These are phyloP conservation scores for Saccharomyces pastorianus DNA, from an alignment of 1,139 yeast species.

Conservation along the genomic window DNA sequence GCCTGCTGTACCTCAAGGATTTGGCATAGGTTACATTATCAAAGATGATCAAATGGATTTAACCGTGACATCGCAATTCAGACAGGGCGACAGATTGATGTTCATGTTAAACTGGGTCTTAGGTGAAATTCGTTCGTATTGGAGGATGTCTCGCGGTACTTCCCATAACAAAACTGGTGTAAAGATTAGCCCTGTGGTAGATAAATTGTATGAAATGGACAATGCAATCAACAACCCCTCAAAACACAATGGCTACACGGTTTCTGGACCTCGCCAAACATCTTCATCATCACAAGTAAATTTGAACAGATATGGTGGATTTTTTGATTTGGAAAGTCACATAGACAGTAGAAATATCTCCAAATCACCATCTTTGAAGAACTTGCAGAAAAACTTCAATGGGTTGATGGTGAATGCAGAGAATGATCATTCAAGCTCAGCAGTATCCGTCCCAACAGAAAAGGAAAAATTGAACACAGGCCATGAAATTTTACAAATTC, in stretches of 20 bases:
- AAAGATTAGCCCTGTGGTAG: constrained; percentile 31
- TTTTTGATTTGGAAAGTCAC: constrained; percentile 60
- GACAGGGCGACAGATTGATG: constrained; percentile 64
- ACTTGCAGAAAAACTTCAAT: constrained; percentile 14
- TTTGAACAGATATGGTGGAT: constrained; percentile 63
- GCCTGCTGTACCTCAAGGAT: constrained; percentile 68
- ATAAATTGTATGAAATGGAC: constrained; percentile 29
- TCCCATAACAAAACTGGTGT: constrained; percentile 33
- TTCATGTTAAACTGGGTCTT: constrained; percentile 56
- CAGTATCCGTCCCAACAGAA: constrained; percentile 22
- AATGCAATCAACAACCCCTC: constrained; percentile 20
- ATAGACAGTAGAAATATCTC: constrained; percentile 26
- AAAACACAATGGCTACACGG: constrained; percentile 12
- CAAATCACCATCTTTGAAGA: constrained; percentile 13
- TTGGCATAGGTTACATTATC: constrained; percentile 68
- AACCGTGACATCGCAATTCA: constrained; percentile 56
- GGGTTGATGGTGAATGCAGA: constrained; percentile 8
- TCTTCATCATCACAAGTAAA: constrained; percentile 15
- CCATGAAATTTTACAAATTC: constrained; percentile 19
- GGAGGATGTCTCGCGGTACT: constrained; percentile 35
- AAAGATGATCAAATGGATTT: constrained; percentile 61
- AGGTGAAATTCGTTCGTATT: constrained; percentile 42
- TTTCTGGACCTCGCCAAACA: constrained; percentile 6
- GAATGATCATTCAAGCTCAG: constrained; percentile 15
- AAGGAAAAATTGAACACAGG: constrained; percentile 27